Percentiles rank a stretch among this genome's conserved stretches.
Conservation (phyloP, 2,329 filamentous ascomycete genomes). For the Bretziella fagacearum region DNA sequence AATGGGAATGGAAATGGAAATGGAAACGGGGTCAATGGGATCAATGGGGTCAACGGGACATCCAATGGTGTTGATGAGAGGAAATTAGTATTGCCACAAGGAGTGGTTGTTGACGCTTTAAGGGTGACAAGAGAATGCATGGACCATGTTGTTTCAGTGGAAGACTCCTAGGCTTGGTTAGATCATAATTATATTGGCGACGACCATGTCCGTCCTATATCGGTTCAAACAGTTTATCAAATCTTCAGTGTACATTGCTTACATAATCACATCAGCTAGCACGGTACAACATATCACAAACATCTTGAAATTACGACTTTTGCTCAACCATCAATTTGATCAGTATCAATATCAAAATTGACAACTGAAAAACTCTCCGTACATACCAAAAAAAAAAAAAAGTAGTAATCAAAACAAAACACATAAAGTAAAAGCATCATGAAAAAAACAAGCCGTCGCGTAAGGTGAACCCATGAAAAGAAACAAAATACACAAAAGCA, state of each 20-base stretch:
- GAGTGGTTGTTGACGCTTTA: slow-evolving; percentile 46
- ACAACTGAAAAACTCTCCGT: neutral
- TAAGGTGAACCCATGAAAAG: slow-evolving; percentile 6
- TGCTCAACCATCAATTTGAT: too few species aligned
- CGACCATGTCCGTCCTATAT: slow-evolving; percentile 24
- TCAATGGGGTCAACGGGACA: slow-evolving; percentile 18
- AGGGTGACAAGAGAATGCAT: slow-evolving; percentile 41
- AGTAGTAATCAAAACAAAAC: slow-evolving; percentile 5
- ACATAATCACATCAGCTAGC: too few species aligned
- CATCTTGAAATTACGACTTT: too few species aligned
- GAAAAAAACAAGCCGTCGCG: slow-evolving; percentile 2
- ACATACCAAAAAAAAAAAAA: slow-evolving; percentile 9
- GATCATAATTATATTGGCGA: neutral
- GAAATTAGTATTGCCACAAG: slow-evolving; percentile 37
- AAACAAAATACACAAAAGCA: slow-evolving; percentile 3
- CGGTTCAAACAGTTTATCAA: too few species aligned
- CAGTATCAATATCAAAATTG: too few species aligned
- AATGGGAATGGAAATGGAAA: slow-evolving; percentile 20
- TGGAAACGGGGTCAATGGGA: slow-evolving; percentile 16
- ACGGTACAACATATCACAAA: too few species aligned
- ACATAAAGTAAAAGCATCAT: slow-evolving; percentile 5
- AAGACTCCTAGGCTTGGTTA: slow-evolving; percentile 14
- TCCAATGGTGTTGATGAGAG: slow-evolving; percentile 17
- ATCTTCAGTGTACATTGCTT: too few species aligned
- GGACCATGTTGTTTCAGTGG: slow-evolving; percentile 31